These are phyloP conservation scores for Mycena indigotica DNA, from an alignment of 768 basidiomycete genomes.

Conservation along the genomic window DNA sequence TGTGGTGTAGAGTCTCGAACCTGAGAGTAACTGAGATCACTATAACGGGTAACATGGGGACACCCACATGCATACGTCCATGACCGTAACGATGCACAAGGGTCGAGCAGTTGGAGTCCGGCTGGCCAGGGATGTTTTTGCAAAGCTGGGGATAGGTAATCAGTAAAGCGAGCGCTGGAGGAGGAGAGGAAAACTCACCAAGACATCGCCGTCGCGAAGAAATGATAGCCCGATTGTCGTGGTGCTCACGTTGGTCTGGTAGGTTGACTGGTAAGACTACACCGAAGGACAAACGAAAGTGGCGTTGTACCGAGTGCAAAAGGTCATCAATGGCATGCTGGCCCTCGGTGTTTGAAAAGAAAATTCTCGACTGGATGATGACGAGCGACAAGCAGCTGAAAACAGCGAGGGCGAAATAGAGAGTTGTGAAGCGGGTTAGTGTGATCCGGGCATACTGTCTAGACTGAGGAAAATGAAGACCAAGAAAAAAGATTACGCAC, in stretches of 20 bases:
- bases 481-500: conserved; percentile 9
- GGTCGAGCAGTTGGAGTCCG: conserved; percentile 27
- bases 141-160: conserved; percentile 35
- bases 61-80: conserved; percentile 12
- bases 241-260: conserved; percentile 10
- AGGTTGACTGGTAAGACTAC: conserved; percentile 22
- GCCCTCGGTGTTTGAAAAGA: conserved; percentile 39
- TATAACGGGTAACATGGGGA: not conserved
- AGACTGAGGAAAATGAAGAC: not conserved
- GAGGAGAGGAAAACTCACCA: conserved; percentile 5
- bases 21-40: not conserved
- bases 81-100: conserved; percentile 11
- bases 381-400: conserved; percentile 43
- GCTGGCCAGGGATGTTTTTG: conserved; percentile 38
- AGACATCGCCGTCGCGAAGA: conserved; percentile 23
- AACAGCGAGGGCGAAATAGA: conserved; percentile 51
- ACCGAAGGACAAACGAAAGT: conserved; percentile 24
- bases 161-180: conserved; percentile 4
- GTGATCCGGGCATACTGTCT: conserved; percentile 50
- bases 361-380: conserved; percentile 42
- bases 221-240: conserved; percentile 14
- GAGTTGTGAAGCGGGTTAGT: conserved; percentile 48
- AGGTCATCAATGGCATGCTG: conserved; percentile 34
- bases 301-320: conserved; percentile 22
- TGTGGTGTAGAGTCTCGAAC: conserved; percentile 15